These are phyloP conservation scores for Rhizophora mangle DNA, from an alignment of 345 rosid genomes.

Conservation along the genomic window DNA sequence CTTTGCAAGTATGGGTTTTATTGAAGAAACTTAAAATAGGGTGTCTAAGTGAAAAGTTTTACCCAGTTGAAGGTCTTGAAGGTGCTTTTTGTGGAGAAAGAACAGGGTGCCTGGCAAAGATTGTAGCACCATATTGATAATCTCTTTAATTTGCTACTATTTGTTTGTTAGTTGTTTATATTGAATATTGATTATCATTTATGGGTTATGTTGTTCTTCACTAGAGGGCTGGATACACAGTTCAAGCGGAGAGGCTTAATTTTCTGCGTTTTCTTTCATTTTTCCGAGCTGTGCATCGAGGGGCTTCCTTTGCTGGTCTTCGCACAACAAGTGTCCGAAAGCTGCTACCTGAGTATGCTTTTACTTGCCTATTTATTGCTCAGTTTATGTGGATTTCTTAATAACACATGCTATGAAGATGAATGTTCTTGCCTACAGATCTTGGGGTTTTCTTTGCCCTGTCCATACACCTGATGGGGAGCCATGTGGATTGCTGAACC, in stretches of 20 bases:
- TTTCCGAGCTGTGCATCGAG: conserved; percentile 94
- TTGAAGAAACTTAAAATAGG: no score
- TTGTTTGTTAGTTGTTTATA: conserved; percentile 17
- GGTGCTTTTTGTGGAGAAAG: no score
- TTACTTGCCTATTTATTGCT: conserved; percentile 7
- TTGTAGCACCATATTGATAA: no score
- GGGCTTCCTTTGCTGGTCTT: conserved; percentile 94
- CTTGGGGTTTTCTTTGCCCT: conserved; percentile 99
- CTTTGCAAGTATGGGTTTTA: no score
- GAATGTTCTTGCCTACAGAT: conserved; percentile 37
- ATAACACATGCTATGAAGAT: neutral
- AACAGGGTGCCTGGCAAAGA: no score
- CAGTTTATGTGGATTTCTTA: conserved; percentile 14
- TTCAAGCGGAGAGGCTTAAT: conserved; percentile 98
- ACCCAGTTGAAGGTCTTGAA: no score
- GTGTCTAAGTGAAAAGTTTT: no score
- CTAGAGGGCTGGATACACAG: conserved; percentile 91
- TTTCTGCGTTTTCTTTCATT: conserved; percentile 85
- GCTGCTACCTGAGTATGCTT: conserved; percentile 88
- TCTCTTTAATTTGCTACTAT: neutral
- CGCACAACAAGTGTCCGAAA: conserved; percentile 96
- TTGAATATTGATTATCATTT: conserved; percentile 5
- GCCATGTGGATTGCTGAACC: conserved; percentile 95
- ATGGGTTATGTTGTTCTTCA: neutral
- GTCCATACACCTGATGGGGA: conserved; percentile 99